Conservation (phyloP, 768 basidiomycete species). For the Chalciporus chontae region DNA sequence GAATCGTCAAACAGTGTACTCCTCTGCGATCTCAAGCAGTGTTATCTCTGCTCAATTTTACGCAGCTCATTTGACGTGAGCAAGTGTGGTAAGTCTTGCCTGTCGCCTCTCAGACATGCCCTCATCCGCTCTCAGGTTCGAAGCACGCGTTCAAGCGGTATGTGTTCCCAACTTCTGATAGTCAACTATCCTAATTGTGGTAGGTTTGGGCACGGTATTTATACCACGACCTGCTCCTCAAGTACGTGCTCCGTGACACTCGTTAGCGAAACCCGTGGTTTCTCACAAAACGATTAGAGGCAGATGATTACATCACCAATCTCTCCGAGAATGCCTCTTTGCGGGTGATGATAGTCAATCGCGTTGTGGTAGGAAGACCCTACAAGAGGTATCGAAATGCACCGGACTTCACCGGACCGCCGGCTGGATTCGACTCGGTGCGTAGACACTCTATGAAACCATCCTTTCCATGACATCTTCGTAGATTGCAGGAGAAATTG, state of each 20-base stretch:
- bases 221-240: slow-evolving; percentile 62
- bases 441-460: slow-evolving; percentile 18
- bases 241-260: slow-evolving; percentile 37
- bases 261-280: not conserved
- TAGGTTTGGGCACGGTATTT: slow-evolving; percentile 70
- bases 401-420: slow-evolving; percentile 45
- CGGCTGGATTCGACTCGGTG: slow-evolving; percentile 59
- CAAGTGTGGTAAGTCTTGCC: slow-evolving; percentile 47
- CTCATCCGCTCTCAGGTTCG: slow-evolving; percentile 36
- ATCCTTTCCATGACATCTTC: not conserved
- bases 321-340: slow-evolving; percentile 38
- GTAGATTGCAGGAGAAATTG: slow-evolving; percentile 62
- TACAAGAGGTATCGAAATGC: slow-evolving; percentile 48
- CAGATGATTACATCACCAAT: slow-evolving; percentile 59
- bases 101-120: not conserved
- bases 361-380: slow-evolving; percentile 63
- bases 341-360: slow-evolving; percentile 53
- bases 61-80: slow-evolving; percentile 56
- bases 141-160: slow-evolving; percentile 56
- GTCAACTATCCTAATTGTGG: not conserved
- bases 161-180: not conserved
- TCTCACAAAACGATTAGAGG: slow-evolving; percentile 40
- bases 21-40: slow-evolving; percentile 49
- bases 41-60: slow-evolving; percentile 55
- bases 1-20: slow-evolving; percentile 45